Percentiles rank a stretch among this genome's conserved stretches.
Evolutionary conservation across 164 flowering plant genomes (phyloP).

Genomic region (Vitis amurensis): DNA sequence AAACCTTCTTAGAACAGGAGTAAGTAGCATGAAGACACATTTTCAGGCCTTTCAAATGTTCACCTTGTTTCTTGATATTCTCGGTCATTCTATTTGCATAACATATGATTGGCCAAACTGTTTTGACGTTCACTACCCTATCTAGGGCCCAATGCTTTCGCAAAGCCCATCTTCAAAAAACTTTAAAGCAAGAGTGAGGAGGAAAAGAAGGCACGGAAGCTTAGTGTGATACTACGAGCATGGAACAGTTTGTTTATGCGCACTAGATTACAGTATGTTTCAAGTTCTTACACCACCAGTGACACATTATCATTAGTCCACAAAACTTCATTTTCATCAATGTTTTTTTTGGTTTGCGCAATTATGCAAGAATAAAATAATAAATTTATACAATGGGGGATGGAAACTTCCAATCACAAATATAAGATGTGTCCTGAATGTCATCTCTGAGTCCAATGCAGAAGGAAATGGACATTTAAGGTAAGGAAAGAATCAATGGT

Average conservation of each 20-base stretch:
- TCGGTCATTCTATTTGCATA: background rate
- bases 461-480: too few relatives aligned
- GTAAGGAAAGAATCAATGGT: too few relatives aligned
- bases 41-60: background rate
- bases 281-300: background rate
- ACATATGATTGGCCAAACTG: background rate
- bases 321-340: too few relatives aligned
- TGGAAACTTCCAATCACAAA: too few relatives aligned
- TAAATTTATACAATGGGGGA: too few relatives aligned
- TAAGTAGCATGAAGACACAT: constrained; percentile 29
- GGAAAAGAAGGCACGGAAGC: constrained; percentile 84
- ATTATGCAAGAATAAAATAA: too few relatives aligned
- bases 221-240: constrained; percentile 74
- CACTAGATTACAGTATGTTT: constrained; percentile 77
- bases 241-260: constrained; percentile 95
- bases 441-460: too few relatives aligned
- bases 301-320: background rate
- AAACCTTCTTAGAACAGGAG: constrained; percentile 49
- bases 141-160: constrained; percentile 32
- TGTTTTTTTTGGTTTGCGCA: too few relatives aligned
- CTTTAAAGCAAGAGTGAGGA: constrained; percentile 76
- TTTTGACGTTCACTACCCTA: constrained; percentile 3
- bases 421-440: too few relatives aligned
- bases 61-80: background rate
- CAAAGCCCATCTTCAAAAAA: constrained; percentile 39